phyloP scores from a whole-genome alignment of 2,329 filamentous ascomycete species.

The Aulographum hederae region DNA sequence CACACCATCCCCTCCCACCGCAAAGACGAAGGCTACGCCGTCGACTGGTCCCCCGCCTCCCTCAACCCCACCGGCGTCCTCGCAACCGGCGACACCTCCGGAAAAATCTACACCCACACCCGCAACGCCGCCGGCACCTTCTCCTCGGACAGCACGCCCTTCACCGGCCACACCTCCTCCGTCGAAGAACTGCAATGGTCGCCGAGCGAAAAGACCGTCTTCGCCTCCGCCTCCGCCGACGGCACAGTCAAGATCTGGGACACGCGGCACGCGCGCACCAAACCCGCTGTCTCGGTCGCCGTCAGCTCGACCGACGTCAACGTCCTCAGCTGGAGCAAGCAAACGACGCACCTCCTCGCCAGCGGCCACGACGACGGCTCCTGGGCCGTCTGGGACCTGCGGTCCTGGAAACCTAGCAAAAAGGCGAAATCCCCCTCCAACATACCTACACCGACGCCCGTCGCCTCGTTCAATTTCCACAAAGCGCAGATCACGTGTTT shows the following conservation, averaged over 20 bases:
- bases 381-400: constrained; percentile 92
- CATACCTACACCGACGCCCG: constrained; percentile 42
- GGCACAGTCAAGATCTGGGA: constrained; percentile 96
- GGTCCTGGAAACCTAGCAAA: constrained; percentile 68
- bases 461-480: constrained; percentile 92
- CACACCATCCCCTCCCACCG: constrained; percentile 83
- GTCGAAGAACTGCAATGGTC: constrained; percentile 97
- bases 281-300: constrained; percentile 72
- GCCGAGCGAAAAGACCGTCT: constrained; percentile 80
- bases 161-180: constrained; percentile 66
- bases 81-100: constrained; percentile 78
- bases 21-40: constrained; percentile 68
- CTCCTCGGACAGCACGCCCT: constrained; percentile 68
- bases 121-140: constrained; percentile 76
- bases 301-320: constrained; percentile 80
- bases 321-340: constrained; percentile 85
- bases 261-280: constrained; percentile 72
- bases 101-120: constrained; percentile 75
- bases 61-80: constrained; percentile 65
- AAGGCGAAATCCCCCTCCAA: constrained; percentile 14
- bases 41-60: constrained; percentile 72
- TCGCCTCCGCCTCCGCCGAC: constrained; percentile 84
- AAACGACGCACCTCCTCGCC: constrained; percentile 76
- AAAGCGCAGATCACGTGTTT: constrained; percentile 91
- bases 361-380: constrained; percentile 85